A percentile compares a stretch with the other conserved stretches of the same genome.
Conservation (phyloP, 202 grass and related monocot genomes). For the Setaria italica region DNA sequence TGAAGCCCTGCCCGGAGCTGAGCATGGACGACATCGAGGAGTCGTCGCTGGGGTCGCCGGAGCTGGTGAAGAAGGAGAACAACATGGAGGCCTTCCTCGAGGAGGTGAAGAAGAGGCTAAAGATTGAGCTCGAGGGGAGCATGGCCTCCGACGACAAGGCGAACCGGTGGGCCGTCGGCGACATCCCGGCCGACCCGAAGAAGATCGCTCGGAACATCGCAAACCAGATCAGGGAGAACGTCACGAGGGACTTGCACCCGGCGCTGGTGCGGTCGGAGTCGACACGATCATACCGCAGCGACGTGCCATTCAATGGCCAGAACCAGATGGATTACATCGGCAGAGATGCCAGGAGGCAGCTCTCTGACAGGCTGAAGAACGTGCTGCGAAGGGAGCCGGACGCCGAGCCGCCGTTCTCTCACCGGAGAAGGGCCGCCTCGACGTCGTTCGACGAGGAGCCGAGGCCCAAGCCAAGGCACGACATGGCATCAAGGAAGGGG, state of each 20-base stretch:
- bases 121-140: conserved; percentile 75
- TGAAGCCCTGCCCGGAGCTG: conserved; percentile 79
- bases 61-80: conserved; percentile 81
- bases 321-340: conserved; percentile 59
- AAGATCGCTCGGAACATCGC: conserved; percentile 73
- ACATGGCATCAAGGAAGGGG: conserved; percentile 46
- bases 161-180: conserved; percentile 30
- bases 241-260: conserved; percentile 61
- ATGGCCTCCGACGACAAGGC: conserved; percentile 39
- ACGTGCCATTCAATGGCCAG: conserved; percentile 49
- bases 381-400: conserved; percentile 67
- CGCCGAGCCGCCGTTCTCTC: conserved; percentile 38
- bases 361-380: conserved; percentile 74
- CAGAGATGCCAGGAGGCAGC: conserved; percentile 63
- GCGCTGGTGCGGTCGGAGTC: conserved; percentile 65
- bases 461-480: conserved; percentile 54
- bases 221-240: conserved; percentile 74
- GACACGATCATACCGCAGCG: conserved; percentile 59
- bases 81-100: conserved; percentile 85
- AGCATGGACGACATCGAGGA: conserved; percentile 69
- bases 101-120: conserved; percentile 84
- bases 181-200: conserved; percentile 60
- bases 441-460: conserved; percentile 56
- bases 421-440: conserved; percentile 36
- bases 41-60: conserved; percentile 71